Evolutionary conservation across 2,329 filamentous ascomycete genomes (phyloP).

Genomic region (Pyrenophora seminiperda): DNA sequence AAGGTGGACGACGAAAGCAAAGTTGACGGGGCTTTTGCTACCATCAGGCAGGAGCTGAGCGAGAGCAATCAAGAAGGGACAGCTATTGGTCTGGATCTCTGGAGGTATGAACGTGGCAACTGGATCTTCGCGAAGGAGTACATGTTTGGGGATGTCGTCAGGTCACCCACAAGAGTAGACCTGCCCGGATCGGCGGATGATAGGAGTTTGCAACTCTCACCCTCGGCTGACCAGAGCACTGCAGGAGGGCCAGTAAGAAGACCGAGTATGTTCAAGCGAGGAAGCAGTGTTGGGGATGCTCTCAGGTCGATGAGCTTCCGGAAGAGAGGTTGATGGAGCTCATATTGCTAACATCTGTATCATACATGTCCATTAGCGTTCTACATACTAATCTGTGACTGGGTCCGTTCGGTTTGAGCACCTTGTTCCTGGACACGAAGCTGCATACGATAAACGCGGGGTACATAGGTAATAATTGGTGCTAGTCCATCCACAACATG

Average conservation of each 20-base stretch:
- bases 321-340: conserved; percentile 13
- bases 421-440: no score
- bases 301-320: conserved; percentile 23
- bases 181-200: not conserved
- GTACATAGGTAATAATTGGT: no score
- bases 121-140: conserved; percentile 50
- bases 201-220: conserved; percentile 6
- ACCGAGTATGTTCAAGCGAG: conserved; percentile 22
- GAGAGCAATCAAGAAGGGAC: conserved; percentile 40
- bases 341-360: not conserved
- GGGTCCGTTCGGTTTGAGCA: no score
- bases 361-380: not conserved
- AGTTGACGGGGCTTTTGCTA: conserved; percentile 46
- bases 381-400: no score
- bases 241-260: conserved; percentile 10
- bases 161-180: conserved; percentile 1
- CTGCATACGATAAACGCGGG: no score
- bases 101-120: conserved; percentile 50
- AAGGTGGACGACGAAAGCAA: conserved; percentile 51
- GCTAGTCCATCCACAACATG: no score
- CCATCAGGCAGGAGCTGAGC: conserved; percentile 40
- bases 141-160: conserved; percentile 32
- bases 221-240: conserved; percentile 2
- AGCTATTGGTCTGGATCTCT: conserved; percentile 49
- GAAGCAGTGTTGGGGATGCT: conserved; percentile 22